phyloP scores from a whole-genome alignment of 257 asterid species.

The Linderniella brevidens region DNA sequence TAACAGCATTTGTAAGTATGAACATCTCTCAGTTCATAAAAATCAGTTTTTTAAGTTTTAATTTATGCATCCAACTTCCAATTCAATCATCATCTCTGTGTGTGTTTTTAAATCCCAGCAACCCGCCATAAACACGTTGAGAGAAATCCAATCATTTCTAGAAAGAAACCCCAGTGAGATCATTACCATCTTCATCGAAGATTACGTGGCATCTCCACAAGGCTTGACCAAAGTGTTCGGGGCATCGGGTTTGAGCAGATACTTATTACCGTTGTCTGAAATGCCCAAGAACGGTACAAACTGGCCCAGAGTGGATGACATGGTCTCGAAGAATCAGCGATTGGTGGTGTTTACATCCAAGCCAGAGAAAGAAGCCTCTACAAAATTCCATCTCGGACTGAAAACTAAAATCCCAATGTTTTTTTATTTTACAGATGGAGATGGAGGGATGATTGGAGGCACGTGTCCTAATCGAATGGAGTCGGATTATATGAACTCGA shows the following conservation, averaged over 20 bases:
- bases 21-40: not conserved
- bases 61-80: not conserved
- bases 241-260: constrained; percentile 58
- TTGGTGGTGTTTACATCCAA: constrained; percentile 63
- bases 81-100: not conserved
- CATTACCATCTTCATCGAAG: constrained; percentile 72
- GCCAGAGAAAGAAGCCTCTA: constrained; percentile 45
- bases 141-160: constrained; percentile 51
- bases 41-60: not conserved
- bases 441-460: constrained; percentile 44
- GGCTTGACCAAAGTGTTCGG: constrained; percentile 54
- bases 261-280: constrained; percentile 49
- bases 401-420: no score
- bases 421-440: constrained; percentile 39
- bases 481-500: constrained; percentile 50
- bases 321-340: constrained; percentile 59
- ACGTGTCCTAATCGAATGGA: constrained; percentile 63
- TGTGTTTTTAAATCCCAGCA: constrained; percentile 25
- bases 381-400: no score
- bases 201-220: constrained; percentile 52
- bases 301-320: constrained; percentile 86
- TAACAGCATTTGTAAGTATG: constrained; percentile 64
- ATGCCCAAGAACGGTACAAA: constrained; percentile 70
- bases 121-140: constrained; percentile 66
- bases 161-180: constrained; percentile 43